phyloP scores from a whole-genome alignment of 208 protist genomes.

The Novymonas esmeraldas region DNA sequence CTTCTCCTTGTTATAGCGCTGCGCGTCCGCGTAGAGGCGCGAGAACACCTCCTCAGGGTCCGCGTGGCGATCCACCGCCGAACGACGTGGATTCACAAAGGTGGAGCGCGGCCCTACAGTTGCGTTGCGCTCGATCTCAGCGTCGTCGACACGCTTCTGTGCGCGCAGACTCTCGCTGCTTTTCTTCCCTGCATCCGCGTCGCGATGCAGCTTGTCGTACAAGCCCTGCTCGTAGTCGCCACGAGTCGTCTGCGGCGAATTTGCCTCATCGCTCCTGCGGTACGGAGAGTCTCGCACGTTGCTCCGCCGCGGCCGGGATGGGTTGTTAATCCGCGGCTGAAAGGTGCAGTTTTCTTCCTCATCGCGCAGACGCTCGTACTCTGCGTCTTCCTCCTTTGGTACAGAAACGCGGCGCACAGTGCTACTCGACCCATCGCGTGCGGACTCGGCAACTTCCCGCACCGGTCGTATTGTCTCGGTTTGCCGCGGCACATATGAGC shows the following conservation, averaged over 20 bases:
- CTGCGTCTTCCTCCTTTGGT: not conserved
- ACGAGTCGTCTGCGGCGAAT: slow-evolving; percentile 5
- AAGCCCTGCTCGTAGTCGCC: slow-evolving; percentile 9
- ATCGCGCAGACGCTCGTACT: slow-evolving; percentile 15
- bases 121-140: slow-evolving; percentile 11
- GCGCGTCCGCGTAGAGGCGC: slow-evolving; percentile 63
- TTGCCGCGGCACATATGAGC: not conserved
- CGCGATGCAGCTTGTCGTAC: slow-evolving; percentile 18
- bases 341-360: slow-evolving; percentile 51
- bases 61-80: not conserved
- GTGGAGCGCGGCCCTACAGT: not conserved
- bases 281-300: not conserved
- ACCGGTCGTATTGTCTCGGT: slow-evolving; percentile 1
- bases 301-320: not conserved
- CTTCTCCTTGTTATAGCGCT: slow-evolving; percentile 47
- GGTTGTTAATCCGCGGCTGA: slow-evolving; percentile 36
- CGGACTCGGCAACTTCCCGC: not conserved
- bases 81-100: slow-evolving; percentile 3
- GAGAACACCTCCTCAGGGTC: slow-evolving; percentile 39
- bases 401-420: not conserved
- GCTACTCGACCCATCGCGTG: not conserved
- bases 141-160: slow-evolving; percentile 2
- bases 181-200: slow-evolving; percentile 21
- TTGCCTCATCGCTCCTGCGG: slow-evolving; percentile 3
- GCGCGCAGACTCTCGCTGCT: slow-evolving; percentile 1